Percentiles rank a stretch among this genome's conserved stretches.
Conservation (phyloP, 2,329 filamentous ascomycete species). For the Fusarium sp. region DNA sequence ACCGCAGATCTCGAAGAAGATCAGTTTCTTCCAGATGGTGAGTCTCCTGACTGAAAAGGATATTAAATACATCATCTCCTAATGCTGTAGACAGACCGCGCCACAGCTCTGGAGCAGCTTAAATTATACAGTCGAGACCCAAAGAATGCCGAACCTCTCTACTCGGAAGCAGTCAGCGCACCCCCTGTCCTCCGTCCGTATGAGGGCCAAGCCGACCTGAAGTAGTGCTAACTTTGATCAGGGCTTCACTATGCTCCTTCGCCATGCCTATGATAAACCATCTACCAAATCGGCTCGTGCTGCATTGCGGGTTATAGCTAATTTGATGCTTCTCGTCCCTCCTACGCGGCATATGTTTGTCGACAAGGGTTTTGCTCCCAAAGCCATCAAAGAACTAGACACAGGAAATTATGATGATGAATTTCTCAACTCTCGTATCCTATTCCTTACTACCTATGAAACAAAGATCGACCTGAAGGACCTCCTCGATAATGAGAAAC, state of each 20-base stretch:
- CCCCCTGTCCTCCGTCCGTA: not conserved
- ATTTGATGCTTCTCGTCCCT: conserved; percentile 71
- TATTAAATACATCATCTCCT: conserved; percentile 12
- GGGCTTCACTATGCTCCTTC: conserved; percentile 79
- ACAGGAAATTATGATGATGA: conserved; percentile 84
- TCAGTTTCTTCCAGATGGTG: conserved; percentile 70
- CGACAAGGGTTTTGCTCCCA: conserved; percentile 65
- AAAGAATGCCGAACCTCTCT: conserved; percentile 81
- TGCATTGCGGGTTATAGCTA: conserved; percentile 83
- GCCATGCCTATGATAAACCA: conserved; percentile 77
- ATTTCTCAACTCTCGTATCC: conserved; percentile 72
- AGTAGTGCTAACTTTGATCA: conserved; percentile 52
- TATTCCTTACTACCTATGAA: conserved; percentile 62
- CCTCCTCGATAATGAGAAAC: conserved; percentile 58
- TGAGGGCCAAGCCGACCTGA: not conserved
- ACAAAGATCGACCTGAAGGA: conserved; percentile 60
- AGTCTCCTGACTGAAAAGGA: not conserved
- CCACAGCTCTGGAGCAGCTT: conserved; percentile 72
- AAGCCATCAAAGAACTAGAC: conserved; percentile 78
- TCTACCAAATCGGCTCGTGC: conserved; percentile 75
- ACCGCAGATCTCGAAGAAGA: conserved; percentile 70
- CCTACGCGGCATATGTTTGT: conserved; percentile 58
- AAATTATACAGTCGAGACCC: conserved; percentile 76
- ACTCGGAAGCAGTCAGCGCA: conserved; percentile 75
- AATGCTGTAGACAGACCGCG: conserved; percentile 64